A percentile compares a stretch with the other conserved stretches of the same genome.
Conservation (phyloP, 2,329 filamentous ascomycete genomes). For the Dissoconium aciculare region DNA sequence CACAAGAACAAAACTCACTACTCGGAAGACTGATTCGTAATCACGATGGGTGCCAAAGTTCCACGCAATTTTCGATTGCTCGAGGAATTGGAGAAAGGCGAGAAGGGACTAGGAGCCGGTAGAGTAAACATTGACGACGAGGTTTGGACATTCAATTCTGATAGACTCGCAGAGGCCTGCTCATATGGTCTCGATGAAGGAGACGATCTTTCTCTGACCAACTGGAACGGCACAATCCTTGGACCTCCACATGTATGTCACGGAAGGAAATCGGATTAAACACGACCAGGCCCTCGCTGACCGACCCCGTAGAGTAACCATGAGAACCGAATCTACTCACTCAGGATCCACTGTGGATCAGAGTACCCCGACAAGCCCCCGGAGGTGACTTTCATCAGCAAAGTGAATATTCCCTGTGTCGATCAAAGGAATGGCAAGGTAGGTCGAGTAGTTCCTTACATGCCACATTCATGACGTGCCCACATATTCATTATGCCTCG, state of each 20-base stretch:
- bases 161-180: conserved; percentile 57
- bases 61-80: conserved; percentile 92
- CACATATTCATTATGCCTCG: neutral
- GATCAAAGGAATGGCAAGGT: conserved; percentile 63
- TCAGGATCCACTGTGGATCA: conserved; percentile 88
- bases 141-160: conserved; percentile 4
- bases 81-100: conserved; percentile 96
- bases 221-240: conserved; percentile 97
- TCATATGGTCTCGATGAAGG: conserved; percentile 91
- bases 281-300: no score
- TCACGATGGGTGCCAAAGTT: conserved; percentile 53
- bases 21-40: no score
- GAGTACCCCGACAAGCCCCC: conserved; percentile 83
- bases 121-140: conserved; percentile 10
- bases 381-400: conserved; percentile 79
- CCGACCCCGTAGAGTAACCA: conserved; percentile 58
- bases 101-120: conserved; percentile 92
- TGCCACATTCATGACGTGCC: neutral
- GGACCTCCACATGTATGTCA: conserved; percentile 83
- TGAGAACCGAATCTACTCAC: conserved; percentile 97
- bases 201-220: conserved; percentile 90
- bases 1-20: no score
- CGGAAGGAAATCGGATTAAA: neutral
- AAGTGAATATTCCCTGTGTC: conserved; percentile 93
- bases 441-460: conserved; percentile 8